Evolutionary conservation across 1,284 basidiomycete genomes (phyloP), one percentile per base, ranked within the genome.

Genomic region (Rhizopogon parksii): DNA sequence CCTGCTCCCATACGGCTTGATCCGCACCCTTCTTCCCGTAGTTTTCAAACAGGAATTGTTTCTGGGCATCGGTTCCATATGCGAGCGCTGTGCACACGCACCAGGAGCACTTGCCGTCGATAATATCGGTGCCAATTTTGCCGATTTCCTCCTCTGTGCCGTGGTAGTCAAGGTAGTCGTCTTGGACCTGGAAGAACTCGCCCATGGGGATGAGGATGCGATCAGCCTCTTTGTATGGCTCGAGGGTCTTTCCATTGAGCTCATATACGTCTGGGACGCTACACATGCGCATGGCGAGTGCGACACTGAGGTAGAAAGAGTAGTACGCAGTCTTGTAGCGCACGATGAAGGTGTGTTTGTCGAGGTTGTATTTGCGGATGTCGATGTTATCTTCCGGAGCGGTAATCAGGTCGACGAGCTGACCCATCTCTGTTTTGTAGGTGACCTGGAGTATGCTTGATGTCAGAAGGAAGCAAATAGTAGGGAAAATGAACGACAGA

Each of bases 61-160:
- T 82, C 76, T 79, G 91, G 66, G 63, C 72, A 0, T 78, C 70
- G 2, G 69, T 73, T 2, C 77, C 82, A 46, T 75, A 62, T 14
- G 77, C 73, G 54, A 99, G 78, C 30, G 94, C 95, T 15, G 84
- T 85, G 71, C 97, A 98, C 70, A 99, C 77, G 65, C 88, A 88
- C 96, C 95, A 99, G 37, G 89, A 91, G 74, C 96, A 99, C 74
- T 99, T 99, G 82, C 98, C 98, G 73, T 99, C 95, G 52, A 96
- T 71, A 63, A 99, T 99, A 70, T 99, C 96, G 17, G 95, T 98
- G 30, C 95, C 96, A 57, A 98, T 83, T 75, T 99, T 99, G 56
- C 95, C 96, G 51, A 98, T 90, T 60, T 90, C 80, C 72, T 95
- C 92, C 0, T 93, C 91, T 2, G 90, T 82, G 9, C 88, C 93